phyloP scores from a whole-genome alignment of 2,329 filamentous ascomycete species.

The Paracorniculantispora psalliotae region DNA sequence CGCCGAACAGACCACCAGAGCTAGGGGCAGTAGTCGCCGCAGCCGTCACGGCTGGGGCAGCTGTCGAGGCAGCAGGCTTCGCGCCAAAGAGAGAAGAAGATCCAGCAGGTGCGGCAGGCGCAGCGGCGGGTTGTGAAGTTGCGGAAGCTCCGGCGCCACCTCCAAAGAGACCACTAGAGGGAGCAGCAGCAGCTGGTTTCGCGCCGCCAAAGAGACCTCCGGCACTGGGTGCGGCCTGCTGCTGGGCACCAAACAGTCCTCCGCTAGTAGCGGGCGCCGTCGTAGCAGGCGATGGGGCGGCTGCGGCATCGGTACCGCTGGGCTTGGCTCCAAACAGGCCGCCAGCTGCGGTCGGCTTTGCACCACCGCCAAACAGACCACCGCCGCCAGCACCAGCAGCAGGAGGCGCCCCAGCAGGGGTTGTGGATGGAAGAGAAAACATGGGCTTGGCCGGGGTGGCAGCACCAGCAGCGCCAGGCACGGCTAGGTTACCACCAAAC shows the following conservation, averaged over 20 bases:
- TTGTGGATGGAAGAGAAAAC: constrained; percentile 47
- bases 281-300: constrained; percentile 12
- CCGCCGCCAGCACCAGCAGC: constrained; percentile 28
- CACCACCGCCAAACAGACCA: constrained; percentile 27
- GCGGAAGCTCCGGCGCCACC: constrained; percentile 24
- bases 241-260: constrained; percentile 18
- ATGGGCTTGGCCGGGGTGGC: constrained; percentile 41
- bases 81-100: constrained; percentile 21
- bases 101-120: constrained; percentile 17
- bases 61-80: constrained; percentile 17
- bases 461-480: constrained; percentile 25
- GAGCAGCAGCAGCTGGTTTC: constrained; percentile 20
- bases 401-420: constrained; percentile 52
- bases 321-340: constrained; percentile 17
- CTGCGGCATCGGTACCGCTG: constrained; percentile 15
- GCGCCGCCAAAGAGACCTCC: constrained; percentile 25
- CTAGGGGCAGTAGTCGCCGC: constrained; percentile 17
- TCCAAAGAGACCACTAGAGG: constrained; percentile 26
- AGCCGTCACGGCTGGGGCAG: constrained; percentile 22
- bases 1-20: constrained; percentile 20
- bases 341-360: constrained; percentile 12
- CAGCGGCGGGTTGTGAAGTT: constrained; percentile 22
- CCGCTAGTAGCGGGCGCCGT: constrained; percentile 11
- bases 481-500: constrained; percentile 28
- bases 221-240: constrained; percentile 14